Conservation (phyloP, 495 filamentous ascomycete species). For the Lepidopterella palustris region DNA sequence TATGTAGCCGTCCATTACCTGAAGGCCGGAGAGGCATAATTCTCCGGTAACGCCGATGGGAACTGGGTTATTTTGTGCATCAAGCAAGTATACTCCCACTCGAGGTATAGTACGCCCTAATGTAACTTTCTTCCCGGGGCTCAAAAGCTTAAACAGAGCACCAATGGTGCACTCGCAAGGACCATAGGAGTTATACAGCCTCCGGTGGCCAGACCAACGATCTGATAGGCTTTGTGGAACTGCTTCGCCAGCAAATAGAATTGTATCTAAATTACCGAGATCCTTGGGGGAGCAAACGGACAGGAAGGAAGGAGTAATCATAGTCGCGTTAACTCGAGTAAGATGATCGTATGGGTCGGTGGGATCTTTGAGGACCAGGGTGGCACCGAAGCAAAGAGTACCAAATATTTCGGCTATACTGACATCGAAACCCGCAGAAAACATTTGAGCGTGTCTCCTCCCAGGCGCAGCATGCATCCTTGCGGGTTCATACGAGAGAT, state of each 20-base stretch:
- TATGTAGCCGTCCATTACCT: constrained; percentile 19
- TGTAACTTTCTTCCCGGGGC: constrained; percentile 19
- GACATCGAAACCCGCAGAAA: constrained; percentile 43
- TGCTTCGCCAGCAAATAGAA: constrained; percentile 38
- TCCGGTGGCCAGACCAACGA: constrained; percentile 33
- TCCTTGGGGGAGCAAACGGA: constrained; percentile 37
- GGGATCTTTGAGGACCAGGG: constrained; percentile 22
- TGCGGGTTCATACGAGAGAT: constrained; percentile 29
- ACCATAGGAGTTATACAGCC: constrained; percentile 46
- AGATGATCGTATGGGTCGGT: constrained; percentile 37
- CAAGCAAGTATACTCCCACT: neutral
- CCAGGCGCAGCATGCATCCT: constrained; percentile 21
- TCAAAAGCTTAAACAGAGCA: constrained; percentile 9
- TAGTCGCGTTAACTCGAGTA: constrained; percentile 45
- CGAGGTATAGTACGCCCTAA: constrained; percentile 37
- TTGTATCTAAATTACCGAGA: constrained; percentile 24
- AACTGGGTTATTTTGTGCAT: constrained; percentile 30
- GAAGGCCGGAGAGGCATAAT: constrained; percentile 25
- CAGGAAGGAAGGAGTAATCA: constrained; percentile 2
- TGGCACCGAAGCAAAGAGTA: constrained; percentile 36
- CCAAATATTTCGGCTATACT: constrained; percentile 41
- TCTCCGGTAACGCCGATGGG: constrained; percentile 43
- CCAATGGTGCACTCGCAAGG: constrained; percentile 45
- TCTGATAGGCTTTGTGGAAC: constrained; percentile 37
- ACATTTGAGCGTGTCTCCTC: constrained; percentile 35